A percentile compares a stretch with the other conserved stretches of the same genome.
These are phyloP conservation scores for Alternaria triticimaculans DNA, from an alignment of 2,329 filamentous ascomycete genomes.

Conservation along the genomic window DNA sequence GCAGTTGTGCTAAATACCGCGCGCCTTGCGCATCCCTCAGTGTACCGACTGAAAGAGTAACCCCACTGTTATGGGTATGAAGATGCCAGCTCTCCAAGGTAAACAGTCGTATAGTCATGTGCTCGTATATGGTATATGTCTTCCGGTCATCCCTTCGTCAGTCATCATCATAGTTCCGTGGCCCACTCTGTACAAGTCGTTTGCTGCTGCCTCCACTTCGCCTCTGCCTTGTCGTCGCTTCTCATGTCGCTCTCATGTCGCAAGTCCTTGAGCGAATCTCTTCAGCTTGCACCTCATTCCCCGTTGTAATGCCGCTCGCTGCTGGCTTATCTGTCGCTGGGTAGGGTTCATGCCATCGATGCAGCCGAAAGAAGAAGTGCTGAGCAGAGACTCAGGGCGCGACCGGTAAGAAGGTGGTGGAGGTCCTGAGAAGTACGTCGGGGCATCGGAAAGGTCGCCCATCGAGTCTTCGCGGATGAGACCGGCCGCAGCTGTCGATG, in stretches of 20 bases:
- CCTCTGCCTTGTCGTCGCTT: not conserved
- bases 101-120: not conserved
- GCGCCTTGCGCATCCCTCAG: not conserved
- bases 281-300: constrained; percentile 39
- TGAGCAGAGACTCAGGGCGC: constrained; percentile 35
- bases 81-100: constrained; percentile 2
- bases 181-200: not conserved
- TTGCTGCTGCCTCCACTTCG: not conserved
- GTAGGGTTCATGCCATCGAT: constrained; percentile 41
- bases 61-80: not conserved
- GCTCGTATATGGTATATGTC: not conserved
- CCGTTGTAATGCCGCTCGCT: constrained; percentile 26
- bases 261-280: constrained; percentile 33
- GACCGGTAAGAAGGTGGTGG: constrained; percentile 46
- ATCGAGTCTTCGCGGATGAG: constrained; percentile 36
- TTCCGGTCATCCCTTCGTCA: not conserved
- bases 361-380: constrained; percentile 46
- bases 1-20: not conserved
- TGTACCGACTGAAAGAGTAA: not conserved
- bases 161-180: not conserved
- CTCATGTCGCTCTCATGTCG: constrained; percentile 19
- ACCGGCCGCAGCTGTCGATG: constrained; percentile 21
- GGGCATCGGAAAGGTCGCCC: constrained; percentile 42
- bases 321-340: constrained; percentile 36
- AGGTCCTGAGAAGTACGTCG: constrained; percentile 41